Conservation (phyloP, 805 yeast species). For the Teunomyces cretensis region DNA sequence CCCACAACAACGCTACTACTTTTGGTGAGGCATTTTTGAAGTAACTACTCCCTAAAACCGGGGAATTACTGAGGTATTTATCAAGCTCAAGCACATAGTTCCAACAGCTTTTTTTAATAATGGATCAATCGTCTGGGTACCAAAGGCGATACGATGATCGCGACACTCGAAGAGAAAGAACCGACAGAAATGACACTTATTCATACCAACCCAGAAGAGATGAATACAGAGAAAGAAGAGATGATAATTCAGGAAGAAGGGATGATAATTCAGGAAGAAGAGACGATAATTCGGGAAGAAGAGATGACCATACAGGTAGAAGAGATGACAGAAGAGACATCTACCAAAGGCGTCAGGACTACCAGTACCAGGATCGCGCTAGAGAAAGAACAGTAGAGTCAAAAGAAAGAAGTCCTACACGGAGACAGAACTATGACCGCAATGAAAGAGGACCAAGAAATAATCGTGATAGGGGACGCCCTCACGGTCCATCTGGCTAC, state of each 20-base stretch:
- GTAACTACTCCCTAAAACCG: neutral
- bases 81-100: neutral
- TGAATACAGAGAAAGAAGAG: constrained; percentile 1
- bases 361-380: constrained; percentile 8
- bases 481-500: neutral
- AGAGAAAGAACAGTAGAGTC: constrained; percentile 5
- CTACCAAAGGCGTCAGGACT: neutral
- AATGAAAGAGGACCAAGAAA: neutral
- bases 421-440: constrained; percentile 1
- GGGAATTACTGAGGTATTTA: neutral
- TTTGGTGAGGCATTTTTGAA: neutral
- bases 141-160: constrained; percentile 4
- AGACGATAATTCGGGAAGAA: constrained; percentile 1
- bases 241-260: constrained; percentile 3
- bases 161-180: constrained; percentile 7
- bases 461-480: constrained; percentile 1
- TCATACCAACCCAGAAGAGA: constrained; percentile 1
- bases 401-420: neutral
- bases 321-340: constrained; percentile 1
- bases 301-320: neutral
- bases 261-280: constrained; percentile 7
- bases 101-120: neutral
- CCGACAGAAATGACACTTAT: neutral
- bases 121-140: neutral
- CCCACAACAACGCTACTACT: neutral